Conservation (phyloP, 441 rosid species). For the Gossypium davidsonii region DNA sequence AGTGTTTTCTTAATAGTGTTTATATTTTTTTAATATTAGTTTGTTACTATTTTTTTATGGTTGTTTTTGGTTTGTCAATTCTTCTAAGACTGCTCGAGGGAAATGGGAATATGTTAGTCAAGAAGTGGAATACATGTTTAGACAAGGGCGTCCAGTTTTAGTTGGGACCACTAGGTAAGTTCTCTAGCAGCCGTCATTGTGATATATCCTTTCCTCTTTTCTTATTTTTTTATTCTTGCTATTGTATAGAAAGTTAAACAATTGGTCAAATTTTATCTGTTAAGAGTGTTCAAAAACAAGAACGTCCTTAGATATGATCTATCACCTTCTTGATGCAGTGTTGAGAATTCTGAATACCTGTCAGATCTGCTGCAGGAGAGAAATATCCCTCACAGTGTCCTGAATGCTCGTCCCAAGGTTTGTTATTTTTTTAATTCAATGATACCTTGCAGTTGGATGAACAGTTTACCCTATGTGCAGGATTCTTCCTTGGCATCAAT, state of each 20-base stretch:
- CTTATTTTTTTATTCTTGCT: not conserved
- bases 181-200: constrained; percentile 2
- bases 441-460: constrained; percentile 4
- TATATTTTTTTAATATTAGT: constrained; percentile 1
- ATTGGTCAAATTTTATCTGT: not conserved
- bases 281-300: constrained; percentile 4
- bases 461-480: constrained; percentile 2
- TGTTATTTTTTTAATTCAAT: constrained; percentile 16
- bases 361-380: constrained; percentile 79
- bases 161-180: constrained; percentile 92
- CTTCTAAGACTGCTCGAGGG: constrained; percentile 76
- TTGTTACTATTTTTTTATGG: constrained; percentile 6
- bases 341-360: constrained; percentile 85
- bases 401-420: constrained; percentile 97
- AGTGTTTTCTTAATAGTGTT: constrained; percentile 7
- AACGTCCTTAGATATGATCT: constrained; percentile 7
- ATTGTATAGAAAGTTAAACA: not conserved
- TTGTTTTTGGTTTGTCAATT: constrained; percentile 21
- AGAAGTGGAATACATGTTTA: constrained; percentile 89
- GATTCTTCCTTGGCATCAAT: not conserved
- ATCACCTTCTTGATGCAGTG: constrained; percentile 51
- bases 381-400: constrained; percentile 84
- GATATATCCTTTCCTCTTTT: not conserved
- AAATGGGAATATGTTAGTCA: constrained; percentile 83
- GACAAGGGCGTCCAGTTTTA: constrained; percentile 92